phyloP scores from a whole-genome alignment of 331 rosid genomes.

The Rhamnella rubrinervis region DNA sequence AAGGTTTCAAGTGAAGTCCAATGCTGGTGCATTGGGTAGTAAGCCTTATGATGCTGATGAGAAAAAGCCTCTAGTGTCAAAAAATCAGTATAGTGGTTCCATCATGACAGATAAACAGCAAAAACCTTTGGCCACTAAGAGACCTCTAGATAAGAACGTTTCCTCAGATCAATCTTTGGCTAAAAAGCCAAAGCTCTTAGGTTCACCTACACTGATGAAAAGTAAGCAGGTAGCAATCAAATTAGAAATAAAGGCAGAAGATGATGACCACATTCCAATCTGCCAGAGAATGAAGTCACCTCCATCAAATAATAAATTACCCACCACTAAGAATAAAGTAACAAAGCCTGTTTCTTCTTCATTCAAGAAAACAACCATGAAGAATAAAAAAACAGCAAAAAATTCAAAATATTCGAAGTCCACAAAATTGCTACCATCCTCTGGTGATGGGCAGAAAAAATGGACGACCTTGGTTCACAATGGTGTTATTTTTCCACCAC shows the following conservation, averaged over 20 bases:
- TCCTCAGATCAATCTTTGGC: slow-evolving; percentile 30
- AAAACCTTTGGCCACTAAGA: slow-evolving; percentile 49
- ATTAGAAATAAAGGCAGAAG: slow-evolving; percentile 49
- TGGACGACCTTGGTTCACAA: slow-evolving; percentile 88
- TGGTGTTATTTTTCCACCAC: slow-evolving; percentile 95
- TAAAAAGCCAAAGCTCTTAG: slow-evolving; percentile 65
- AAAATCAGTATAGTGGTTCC: slow-evolving; percentile 66
- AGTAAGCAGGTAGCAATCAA: slow-evolving; percentile 43
- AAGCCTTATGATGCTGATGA: slow-evolving; percentile 36
- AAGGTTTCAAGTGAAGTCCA: slow-evolving; percentile 40
- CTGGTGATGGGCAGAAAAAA: slow-evolving; percentile 96
- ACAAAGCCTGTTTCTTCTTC: slow-evolving; percentile 47
- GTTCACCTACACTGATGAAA: slow-evolving; percentile 40
- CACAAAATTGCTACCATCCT: slow-evolving; percentile 67
- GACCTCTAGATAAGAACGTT: slow-evolving; percentile 60
- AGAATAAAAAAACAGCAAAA: slow-evolving; percentile 38
- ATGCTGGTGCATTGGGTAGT: slow-evolving; percentile 43
- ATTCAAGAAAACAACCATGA: slow-evolving; percentile 56
- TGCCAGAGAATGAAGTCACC: slow-evolving; percentile 52
- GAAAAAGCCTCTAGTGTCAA: slow-evolving; percentile 55
- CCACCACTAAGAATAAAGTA: slow-evolving; percentile 35
- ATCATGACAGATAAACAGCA: slow-evolving; percentile 38
- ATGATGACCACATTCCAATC: slow-evolving; percentile 64
- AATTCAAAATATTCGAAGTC: slow-evolving; percentile 76
- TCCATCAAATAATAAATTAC: slow-evolving; percentile 38